phyloP scores from a whole-genome alignment of 495 filamentous ascomycete species.

The Cercophora sp. region DNA sequence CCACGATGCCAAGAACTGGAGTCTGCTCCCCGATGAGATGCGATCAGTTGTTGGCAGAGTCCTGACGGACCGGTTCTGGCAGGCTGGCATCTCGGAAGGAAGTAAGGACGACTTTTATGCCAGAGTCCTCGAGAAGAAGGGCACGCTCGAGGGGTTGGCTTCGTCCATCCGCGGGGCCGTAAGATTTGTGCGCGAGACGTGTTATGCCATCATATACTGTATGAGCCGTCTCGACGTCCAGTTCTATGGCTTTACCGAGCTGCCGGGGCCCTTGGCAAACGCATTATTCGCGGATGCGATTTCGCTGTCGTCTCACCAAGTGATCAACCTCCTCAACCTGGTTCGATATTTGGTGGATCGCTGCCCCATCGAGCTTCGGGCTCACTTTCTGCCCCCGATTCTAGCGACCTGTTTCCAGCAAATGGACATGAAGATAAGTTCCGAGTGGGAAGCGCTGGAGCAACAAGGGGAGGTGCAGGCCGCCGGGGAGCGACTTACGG shows the following conservation, averaged over 20 bases:
- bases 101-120: slow-evolving; percentile 96
- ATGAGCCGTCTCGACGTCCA: slow-evolving; percentile 82
- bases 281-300: slow-evolving; percentile 81
- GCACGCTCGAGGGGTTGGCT: slow-evolving; percentile 87
- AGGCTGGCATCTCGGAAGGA: slow-evolving; percentile 92
- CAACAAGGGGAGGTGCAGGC: slow-evolving; percentile 50
- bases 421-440: slow-evolving; percentile 78
- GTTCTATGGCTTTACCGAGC: slow-evolving; percentile 83
- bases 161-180: slow-evolving; percentile 87
- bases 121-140: slow-evolving; percentile 78
- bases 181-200: slow-evolving; percentile 82
- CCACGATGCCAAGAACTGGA: slow-evolving; percentile 83
- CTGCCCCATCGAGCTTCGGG: slow-evolving; percentile 72
- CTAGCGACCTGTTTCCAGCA: slow-evolving; percentile 76
- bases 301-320: slow-evolving; percentile 84
- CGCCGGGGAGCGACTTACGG: slow-evolving; percentile 65
- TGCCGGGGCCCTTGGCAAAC: slow-evolving; percentile 78
- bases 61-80: slow-evolving; percentile 96
- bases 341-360: slow-evolving; percentile 83
- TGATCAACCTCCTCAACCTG: slow-evolving; percentile 83
- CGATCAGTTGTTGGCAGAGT: slow-evolving; percentile 72
- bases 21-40: slow-evolving; percentile 71
- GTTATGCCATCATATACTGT: slow-evolving; percentile 88
- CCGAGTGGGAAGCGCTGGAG: slow-evolving; percentile 76
- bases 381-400: slow-evolving; percentile 82